These are phyloP conservation scores for Cadophora sp. DNA, from an alignment of 2,329 filamentous ascomycete species.

Conservation along the genomic window DNA sequence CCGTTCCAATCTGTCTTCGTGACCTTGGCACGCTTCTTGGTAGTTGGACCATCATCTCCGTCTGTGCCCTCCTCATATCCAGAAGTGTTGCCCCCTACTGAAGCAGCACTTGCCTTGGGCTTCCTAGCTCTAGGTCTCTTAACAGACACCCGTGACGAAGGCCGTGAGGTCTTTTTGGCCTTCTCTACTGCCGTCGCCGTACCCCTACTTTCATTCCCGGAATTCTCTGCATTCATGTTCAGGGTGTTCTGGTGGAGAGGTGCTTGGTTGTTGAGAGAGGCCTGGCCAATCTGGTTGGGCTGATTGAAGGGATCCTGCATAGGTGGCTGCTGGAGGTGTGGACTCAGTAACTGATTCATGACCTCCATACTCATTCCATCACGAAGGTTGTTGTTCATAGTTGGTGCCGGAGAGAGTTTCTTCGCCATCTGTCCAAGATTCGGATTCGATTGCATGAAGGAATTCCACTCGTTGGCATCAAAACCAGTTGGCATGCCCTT, in stretches of 20 bases:
- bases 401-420: conserved; percentile 29
- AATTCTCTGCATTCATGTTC: conserved; percentile 27
- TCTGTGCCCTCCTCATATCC: conserved; percentile 71
- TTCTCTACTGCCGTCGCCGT: conserved; percentile 23
- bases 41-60: conserved; percentile 46
- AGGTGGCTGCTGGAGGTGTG: conserved; percentile 37
- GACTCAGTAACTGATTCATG: conserved; percentile 48
- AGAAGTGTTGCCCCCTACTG: conserved; percentile 66
- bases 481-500: conserved; percentile 63
- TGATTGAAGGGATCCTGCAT: conserved; percentile 33
- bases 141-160: conserved; percentile 40
- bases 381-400: conserved; percentile 22
- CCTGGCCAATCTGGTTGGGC: neutral
- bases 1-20: conserved; percentile 76
- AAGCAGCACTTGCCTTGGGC: conserved; percentile 29
- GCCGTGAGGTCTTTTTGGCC: conserved; percentile 37
- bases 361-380: conserved; percentile 45
- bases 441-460: conserved; percentile 76
- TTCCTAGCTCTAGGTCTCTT: conserved; percentile 40
- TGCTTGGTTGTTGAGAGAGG: neutral
- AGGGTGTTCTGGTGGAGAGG: neutral
- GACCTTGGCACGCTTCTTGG: conserved; percentile 80
- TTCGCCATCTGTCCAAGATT: conserved; percentile 49
- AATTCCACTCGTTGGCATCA: conserved; percentile 79
- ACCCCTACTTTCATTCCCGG: conserved; percentile 27